phyloP scores from a whole-genome alignment of 371 early-diverging fungal species.

The Umbelopsis sp. region DNA sequence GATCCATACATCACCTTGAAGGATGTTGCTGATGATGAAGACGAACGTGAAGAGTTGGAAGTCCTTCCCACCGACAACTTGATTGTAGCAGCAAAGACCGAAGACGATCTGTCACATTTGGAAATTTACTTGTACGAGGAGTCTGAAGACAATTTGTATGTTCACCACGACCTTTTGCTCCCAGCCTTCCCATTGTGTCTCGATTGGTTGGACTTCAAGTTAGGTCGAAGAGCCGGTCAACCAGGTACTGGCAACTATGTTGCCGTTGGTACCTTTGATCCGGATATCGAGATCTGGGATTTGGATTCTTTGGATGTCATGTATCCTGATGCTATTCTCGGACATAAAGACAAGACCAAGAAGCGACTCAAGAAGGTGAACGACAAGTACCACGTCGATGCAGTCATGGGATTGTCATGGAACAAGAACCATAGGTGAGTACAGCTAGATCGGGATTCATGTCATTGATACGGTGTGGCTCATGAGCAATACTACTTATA shows the following conservation, averaged over 20 bases:
- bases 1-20: conserved; percentile 82
- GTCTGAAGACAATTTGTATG: conserved; percentile 86
- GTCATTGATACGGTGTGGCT: background rate
- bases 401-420: conserved; percentile 93
- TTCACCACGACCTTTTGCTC: conserved; percentile 98
- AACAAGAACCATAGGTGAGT: conserved; percentile 76
- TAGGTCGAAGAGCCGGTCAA: conserved; percentile 62
- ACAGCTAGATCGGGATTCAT: background rate
- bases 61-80: conserved; percentile 85
- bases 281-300: conserved; percentile 98
- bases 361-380: conserved; percentile 68
- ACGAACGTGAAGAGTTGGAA: conserved; percentile 80
- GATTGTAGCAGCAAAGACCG: conserved; percentile 89
- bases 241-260: conserved; percentile 77
- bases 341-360: conserved; percentile 65
- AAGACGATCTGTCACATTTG: conserved; percentile 93
- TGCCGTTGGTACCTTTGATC: conserved; percentile 95
- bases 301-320: conserved; percentile 87
- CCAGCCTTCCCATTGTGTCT: conserved; percentile 94
- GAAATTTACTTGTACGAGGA: conserved; percentile 91
- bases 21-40: conserved; percentile 70
- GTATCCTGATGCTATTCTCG: conserved; percentile 90
- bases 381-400: conserved; percentile 87
- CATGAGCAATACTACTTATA: conserved; percentile 17
- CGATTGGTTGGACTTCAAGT: conserved; percentile 91